A percentile compares a stretch with the other conserved stretches of the same genome.
phyloP scores from a whole-genome alignment of 805 yeast genomes.

The Lipomyces sp. region DNA sequence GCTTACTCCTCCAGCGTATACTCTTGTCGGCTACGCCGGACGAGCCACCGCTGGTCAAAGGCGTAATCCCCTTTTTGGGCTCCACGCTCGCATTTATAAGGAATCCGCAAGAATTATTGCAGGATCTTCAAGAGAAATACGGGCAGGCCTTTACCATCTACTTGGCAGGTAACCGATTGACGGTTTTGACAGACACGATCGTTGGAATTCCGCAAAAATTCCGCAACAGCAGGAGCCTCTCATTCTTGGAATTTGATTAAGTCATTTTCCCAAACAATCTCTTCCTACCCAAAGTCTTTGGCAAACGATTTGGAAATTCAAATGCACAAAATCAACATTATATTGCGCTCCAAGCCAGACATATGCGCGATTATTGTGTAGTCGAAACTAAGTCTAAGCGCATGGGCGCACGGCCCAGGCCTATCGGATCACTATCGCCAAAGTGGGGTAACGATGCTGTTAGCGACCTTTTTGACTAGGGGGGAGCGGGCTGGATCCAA shows the following conservation, averaged over 20 bases:
- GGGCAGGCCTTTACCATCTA: slow-evolving; percentile 27
- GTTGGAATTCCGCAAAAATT: slow-evolving; percentile 13
- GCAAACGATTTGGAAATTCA: too few relatives aligned
- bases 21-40: not conserved
- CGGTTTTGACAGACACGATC: slow-evolving; percentile 23
- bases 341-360: not conserved
- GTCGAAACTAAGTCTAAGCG: too few relatives aligned
- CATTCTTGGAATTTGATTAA: slow-evolving; percentile 12
- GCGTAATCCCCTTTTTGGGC: slow-evolving; percentile 24
- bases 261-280: slow-evolving; percentile 10
- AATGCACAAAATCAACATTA: too few relatives aligned
- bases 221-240: not conserved
- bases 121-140: slow-evolving; percentile 9
- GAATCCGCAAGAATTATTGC: slow-evolving; percentile 11
- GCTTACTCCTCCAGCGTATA: too few relatives aligned
- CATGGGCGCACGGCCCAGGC: too few relatives aligned
- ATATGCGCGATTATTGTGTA: too few relatives aligned
- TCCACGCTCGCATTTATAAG: slow-evolving; percentile 13
- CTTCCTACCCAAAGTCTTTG: slow-evolving; percentile 9
- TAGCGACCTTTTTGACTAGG: too few relatives aligned
- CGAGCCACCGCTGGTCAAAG: slow-evolving; percentile 16
- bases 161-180: slow-evolving; percentile 24
- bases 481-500: too few relatives aligned
- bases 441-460: too few relatives aligned
- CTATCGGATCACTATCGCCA: too few relatives aligned